Evolutionary conservation across 495 filamentous ascomycete genomes (phyloP), one percentile per base, ranked within the genome.

Genomic region (Hypoxylon lienhwacheense): DNA sequence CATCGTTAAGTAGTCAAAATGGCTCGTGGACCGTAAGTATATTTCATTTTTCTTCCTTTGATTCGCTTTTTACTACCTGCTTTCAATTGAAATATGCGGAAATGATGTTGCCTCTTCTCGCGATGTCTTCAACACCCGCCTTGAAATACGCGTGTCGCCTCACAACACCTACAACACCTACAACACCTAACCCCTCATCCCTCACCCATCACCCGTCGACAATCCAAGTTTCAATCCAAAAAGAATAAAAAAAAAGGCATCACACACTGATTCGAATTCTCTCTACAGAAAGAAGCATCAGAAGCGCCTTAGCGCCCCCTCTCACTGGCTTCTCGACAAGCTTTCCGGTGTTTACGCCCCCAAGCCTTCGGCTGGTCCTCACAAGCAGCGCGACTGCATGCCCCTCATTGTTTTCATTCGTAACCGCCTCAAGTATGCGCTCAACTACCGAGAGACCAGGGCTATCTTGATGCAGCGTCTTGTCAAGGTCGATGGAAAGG

Each of bases 291-390:
- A 92, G 85, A 98, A 98, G 85, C 95, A 98, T 79, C 91, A 96
- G 75, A 97, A 98, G 92, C 90, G 93, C 82, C 83, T 97, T 69
- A 91, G 88, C 75, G 93, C 93, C 73, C 93, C 93, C 66, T 92
- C 88, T 73, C 93, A 97, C 85, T 98, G 95, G 93, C 89, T 98
- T 69, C 82, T 98, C 70, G 93, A 98, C 86, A 98, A 98, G 79
- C 85, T 97, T 62, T 96, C 90, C 73, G 93, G 92, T 73, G 84
- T 88, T 80, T 97, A 97, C 75, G 93, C 93, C 65, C 93, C 93
- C 72, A 89, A 89, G 75, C 86, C 93, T 57, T 96, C 91, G 54
- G 81, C 92, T 66, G 93, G 93, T 86, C 93, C 93, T 71, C 95
- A 98, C 85, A 97, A 98, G 85, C 84, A 95, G 73, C 85, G 93